phyloP scores from a whole-genome alignment of 2,329 filamentous ascomycete species.

The Monilinia fructigena region DNA sequence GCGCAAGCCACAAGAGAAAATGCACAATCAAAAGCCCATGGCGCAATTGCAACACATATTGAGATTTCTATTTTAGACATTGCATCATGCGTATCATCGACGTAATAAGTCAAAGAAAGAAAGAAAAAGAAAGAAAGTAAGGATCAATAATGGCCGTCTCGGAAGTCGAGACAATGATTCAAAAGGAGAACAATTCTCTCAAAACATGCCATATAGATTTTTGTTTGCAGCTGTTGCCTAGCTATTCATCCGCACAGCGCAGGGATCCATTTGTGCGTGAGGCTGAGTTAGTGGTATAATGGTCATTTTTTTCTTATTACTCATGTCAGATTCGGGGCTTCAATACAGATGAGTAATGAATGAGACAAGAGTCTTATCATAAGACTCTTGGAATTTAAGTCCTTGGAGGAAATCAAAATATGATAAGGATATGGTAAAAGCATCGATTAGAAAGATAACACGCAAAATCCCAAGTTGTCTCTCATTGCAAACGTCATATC shows the following conservation, averaged over 20 bases:
- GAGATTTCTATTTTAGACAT: neutral
- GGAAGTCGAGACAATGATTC: neutral
- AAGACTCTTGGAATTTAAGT: too few species aligned
- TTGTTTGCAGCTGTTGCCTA: conserved; percentile 6
- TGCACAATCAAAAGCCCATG: too few species aligned
- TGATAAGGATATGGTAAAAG: neutral
- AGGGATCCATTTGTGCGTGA: neutral
- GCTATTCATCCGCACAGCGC: neutral
- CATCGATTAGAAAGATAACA: conserved; percentile 2
- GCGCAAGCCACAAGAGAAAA: too few species aligned
- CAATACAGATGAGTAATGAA: neutral
- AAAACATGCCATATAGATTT: neutral
- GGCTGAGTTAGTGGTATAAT: neutral
- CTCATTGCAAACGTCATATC: neutral
- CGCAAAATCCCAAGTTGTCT: neutral
- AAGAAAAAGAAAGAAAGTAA: neutral
- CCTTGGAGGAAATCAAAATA: too few species aligned
- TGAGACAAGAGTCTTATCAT: neutral
- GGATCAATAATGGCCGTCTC: neutral
- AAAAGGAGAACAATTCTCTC: too few species aligned
- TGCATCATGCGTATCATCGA: too few species aligned
- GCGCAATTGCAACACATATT: too few species aligned
- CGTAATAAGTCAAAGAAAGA: neutral
- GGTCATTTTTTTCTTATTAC: neutral
- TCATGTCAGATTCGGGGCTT: neutral